Evolutionary conservation across 139 green algal genomes (phyloP).

Genomic region (Penium margaritaceum): DNA sequence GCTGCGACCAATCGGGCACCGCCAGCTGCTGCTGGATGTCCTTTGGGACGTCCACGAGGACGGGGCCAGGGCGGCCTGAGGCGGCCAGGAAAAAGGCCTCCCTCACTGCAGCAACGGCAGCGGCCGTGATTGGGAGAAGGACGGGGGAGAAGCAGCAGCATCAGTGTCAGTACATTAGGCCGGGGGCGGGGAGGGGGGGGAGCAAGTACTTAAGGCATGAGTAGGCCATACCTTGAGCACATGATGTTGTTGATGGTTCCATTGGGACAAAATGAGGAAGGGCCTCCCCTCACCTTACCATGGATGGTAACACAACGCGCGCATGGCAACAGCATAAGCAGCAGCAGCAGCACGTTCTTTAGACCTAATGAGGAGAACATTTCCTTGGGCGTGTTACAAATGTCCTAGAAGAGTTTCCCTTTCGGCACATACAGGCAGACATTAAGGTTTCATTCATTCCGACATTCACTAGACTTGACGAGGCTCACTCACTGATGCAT

Average conservation of each 20-base stretch:
- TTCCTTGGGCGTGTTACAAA: too few species aligned
- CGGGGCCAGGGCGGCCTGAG: conserved; percentile 82
- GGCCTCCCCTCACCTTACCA: too few species aligned
- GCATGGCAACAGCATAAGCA: too few species aligned
- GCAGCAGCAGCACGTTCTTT: too few species aligned
- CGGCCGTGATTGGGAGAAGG: neutral
- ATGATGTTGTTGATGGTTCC: neutral
- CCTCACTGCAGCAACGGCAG: neutral
- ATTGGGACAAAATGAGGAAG: neutral
- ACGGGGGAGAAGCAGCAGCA: neutral
- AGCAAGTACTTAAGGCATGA: neutral
- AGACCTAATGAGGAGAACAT: too few species aligned
- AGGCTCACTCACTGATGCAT: neutral
- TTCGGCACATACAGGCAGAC: neutral
- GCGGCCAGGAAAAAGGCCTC: conserved; percentile 92
- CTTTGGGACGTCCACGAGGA: conserved; percentile 97
- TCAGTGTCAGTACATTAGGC: too few species aligned
- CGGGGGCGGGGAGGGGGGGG: neutral
- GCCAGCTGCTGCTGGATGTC: conserved; percentile 94
- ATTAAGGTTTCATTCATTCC: neutral
- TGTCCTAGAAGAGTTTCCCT: too few species aligned
- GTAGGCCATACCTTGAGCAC: neutral
- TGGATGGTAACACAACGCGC: too few species aligned
- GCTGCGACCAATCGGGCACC: conserved; percentile 77
- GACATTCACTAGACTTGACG: neutral